Evolutionary conservation across 2,329 filamentous ascomycete genomes (phyloP), one percentile per base, ranked within the genome.

Genomic region (Fusarium sulawesiense): DNA sequence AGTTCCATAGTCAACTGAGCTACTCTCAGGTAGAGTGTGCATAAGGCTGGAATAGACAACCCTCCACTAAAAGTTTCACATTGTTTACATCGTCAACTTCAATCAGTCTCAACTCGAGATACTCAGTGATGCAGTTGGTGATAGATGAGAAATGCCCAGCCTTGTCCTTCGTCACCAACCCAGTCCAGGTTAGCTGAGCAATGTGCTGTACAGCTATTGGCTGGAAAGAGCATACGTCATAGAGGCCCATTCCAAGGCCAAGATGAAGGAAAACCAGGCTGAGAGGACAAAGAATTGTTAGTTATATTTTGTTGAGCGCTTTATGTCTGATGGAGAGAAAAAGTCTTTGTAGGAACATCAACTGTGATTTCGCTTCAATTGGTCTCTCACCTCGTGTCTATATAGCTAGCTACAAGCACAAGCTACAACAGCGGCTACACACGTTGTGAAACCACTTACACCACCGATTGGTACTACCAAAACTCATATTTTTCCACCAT

Each of bases 201-300:
- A 72, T 72, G 65, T 70, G 61, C 65, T 60, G 48, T 60, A 23
- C 61, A 54, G 27, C 68, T 60, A 72, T 72, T 70, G 61, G 68
- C 41, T 40, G 56, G 27, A 54, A 47, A 47, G 11, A 47, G 30
- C 51, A 60, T 71, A 71, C 69, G 69, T 71, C 69, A 71, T 72
- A 63, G 53, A 63, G 59, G 64, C 41, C 66, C 40, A 44, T 72
- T 72, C 65, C 69, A 71, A 72, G 69, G 69, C 57, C 66, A 59
- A 60, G 56, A 49, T 50, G 57, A 21, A 44, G 25, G 48, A 56
- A 67, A 67, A 56, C 57, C 50, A 70, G 51, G 68, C 61, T 72
- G 56, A 42, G 25, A 53, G 42, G 56, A 59, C 64, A 58, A 62
- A 62, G 51, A 62, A 25, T 56, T 25, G 8, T 37, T 23, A 40